Percentiles rank a stretch among this genome's conserved stretches.
These are phyloP conservation scores for Kondoa malvinella DNA, from an alignment of 768 basidiomycete genomes.

Conservation along the genomic window DNA sequence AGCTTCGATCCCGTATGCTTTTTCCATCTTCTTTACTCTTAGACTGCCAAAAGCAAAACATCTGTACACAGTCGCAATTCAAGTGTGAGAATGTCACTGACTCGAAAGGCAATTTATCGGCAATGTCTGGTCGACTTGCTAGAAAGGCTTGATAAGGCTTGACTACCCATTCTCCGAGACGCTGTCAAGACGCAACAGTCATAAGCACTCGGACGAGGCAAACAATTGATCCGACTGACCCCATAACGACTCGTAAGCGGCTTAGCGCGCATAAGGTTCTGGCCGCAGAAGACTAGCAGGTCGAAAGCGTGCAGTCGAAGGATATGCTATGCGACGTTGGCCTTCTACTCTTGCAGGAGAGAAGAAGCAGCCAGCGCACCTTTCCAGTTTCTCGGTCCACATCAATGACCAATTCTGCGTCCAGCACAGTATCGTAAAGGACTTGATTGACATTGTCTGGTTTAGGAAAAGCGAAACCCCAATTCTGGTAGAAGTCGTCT, in stretches of 20 bases:
- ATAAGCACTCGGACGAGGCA: too few species aligned
- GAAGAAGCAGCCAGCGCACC: slow-evolving; percentile 35
- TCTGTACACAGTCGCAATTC: background rate
- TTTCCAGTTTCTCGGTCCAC: slow-evolving; percentile 55
- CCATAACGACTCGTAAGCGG: slow-evolving; percentile 76
- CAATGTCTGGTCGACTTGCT: slow-evolving; percentile 51
- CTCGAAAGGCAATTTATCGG: slow-evolving; percentile 59
- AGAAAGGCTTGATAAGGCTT: slow-evolving; percentile 60
- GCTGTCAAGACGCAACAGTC: slow-evolving; percentile 34
- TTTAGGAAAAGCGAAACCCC: slow-evolving; percentile 76
- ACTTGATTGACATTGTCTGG: slow-evolving; percentile 52
- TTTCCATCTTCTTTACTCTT: slow-evolving; percentile 70
- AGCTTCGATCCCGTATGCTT: slow-evolving; percentile 71
- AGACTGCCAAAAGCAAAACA: slow-evolving; percentile 42
- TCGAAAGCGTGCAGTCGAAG: slow-evolving; percentile 78
- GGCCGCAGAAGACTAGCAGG: slow-evolving; percentile 66
- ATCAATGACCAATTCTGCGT: slow-evolving; percentile 88
- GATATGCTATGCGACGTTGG: slow-evolving; percentile 47
- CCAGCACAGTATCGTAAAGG: slow-evolving; percentile 63
- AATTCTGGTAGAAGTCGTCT: slow-evolving; percentile 58
- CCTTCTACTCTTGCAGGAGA: background rate
- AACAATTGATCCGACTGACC: too few species aligned
- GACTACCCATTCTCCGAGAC: slow-evolving; percentile 64
- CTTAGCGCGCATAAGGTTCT: slow-evolving; percentile 62
- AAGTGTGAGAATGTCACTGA: slow-evolving; percentile 35